These are phyloP conservation scores for Calonectria pseudoturangicola DNA, from an alignment of 2,329 filamentous ascomycete species.

Conservation along the genomic window DNA sequence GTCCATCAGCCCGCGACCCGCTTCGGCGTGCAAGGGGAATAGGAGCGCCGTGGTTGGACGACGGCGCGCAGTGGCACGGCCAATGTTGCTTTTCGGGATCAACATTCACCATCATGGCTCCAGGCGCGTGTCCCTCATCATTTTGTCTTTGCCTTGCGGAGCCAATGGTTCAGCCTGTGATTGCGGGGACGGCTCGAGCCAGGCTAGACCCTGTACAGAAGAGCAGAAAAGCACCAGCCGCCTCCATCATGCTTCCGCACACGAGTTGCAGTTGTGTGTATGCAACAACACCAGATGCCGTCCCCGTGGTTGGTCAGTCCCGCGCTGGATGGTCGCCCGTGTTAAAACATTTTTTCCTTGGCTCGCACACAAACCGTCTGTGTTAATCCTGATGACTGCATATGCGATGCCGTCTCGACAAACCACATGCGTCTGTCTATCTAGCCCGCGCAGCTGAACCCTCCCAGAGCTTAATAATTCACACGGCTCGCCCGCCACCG, in stretches of 20 bases:
- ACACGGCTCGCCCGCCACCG: constrained; percentile 7
- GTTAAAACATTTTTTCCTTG: constrained; percentile 12
- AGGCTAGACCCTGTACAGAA: constrained; percentile 16
- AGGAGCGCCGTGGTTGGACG: constrained; percentile 44
- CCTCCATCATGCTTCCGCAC: not conserved
- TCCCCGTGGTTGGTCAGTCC: not conserved
- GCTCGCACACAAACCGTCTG: not conserved
- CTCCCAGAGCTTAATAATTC: constrained; percentile 12
- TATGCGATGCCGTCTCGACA: constrained; percentile 21
- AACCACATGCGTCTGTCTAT: not conserved
- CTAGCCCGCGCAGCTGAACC: constrained; percentile 5
- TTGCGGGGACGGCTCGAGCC: constrained; percentile 21
- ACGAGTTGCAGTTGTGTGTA: not conserved
- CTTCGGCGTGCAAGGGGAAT: constrained; percentile 36
- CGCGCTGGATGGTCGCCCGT: not conserved
- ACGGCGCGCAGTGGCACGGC: constrained; percentile 41
- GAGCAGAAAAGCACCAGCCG: not conserved
- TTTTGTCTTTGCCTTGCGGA: constrained; percentile 18
- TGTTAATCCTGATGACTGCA: constrained; percentile 13
- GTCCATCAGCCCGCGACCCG: constrained; percentile 37
- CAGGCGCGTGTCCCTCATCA: constrained; percentile 26
- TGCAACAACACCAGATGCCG: constrained; percentile 1
- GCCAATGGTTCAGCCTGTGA: constrained; percentile 32
- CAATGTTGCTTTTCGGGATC: constrained; percentile 45
- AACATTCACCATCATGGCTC: constrained; percentile 39